Base-by-base conservation (phyloP, 257 asterid genomes). In the Primulina eburnea region DNA sequence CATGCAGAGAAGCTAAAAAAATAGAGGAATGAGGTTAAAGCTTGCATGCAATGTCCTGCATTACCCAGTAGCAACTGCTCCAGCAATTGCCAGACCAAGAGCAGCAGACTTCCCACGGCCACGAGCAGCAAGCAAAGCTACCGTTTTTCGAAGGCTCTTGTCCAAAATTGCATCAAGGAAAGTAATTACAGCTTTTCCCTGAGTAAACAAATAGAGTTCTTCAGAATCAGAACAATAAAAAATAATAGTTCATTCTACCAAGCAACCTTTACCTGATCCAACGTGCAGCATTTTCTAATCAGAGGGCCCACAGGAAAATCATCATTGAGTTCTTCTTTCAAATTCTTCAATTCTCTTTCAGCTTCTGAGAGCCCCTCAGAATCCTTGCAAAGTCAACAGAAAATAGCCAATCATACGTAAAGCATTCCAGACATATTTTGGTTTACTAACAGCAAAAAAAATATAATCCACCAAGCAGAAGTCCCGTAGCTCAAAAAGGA, bases 101-200 rank as follows among this genome's bases (percentile, higher is more conserved):
- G 99, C 96, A 73, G 99, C 96, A 33, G 99, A 94, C 85, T 94
- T 94, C 70, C 99, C 99, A 64, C 99, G 96, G 34, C 99, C 97
- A 76, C 99, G 97, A 70, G 90, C 94, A 77, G 96, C 97, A 73
- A 94, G 87, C 67, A 89, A 71, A 71, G 99, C 99, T 62, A 94
- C 88, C 43, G 97, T 94, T 80, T 97, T 86, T 65, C 84, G 90
- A 73, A 91, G 96, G 32, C 83, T 84, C 89, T 94, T 94, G 77
- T 91, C 97, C 83, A 94, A 80, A 79, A 94, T 83, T 56, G 96
- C 87, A 62, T 94, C 95, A 38, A 94, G 96, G 82, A 94, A 94
- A 2, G 92, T 82, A 72, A 84, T 81, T 33, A 94, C 92, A 77
- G 97, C 96, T 78, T 81, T 91, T 71, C 97, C 99, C 96, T 92